Evolutionary conservation across 2,329 filamentous ascomycete genomes (phyloP).

Genomic region (Ceratocystiopsis minuta): DNA sequence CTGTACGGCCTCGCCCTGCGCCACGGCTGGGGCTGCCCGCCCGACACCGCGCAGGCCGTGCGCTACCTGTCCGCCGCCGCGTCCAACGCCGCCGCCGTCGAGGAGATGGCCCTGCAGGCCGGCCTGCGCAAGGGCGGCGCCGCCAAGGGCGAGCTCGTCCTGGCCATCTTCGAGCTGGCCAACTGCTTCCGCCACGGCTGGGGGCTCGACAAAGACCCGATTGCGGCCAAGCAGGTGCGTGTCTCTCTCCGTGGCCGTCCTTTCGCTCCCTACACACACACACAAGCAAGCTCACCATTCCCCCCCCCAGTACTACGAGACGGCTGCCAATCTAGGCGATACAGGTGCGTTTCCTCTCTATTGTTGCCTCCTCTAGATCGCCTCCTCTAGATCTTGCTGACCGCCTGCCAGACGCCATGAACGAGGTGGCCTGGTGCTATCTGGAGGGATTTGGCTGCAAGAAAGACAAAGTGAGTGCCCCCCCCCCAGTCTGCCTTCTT

Average conservation of each 20-base stretch:
- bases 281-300: too few relatives aligned
- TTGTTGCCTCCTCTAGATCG: neutral
- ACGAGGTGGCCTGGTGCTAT: conserved; percentile 92
- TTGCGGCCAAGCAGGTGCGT: conserved; percentile 70
- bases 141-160: conserved; percentile 86
- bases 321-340: conserved; percentile 88
- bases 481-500: too few relatives aligned
- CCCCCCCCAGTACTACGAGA: conserved; percentile 99
- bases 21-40: conserved; percentile 83
- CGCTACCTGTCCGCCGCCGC: conserved; percentile 77
- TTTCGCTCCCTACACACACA: too few relatives aligned
- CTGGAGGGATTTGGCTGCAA: conserved; percentile 90
- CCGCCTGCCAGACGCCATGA: conserved; percentile 65
- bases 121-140: conserved; percentile 86
- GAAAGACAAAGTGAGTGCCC: conserved; percentile 94
- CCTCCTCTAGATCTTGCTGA: neutral
- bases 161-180: conserved; percentile 89
- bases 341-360: conserved; percentile 34
- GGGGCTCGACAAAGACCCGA: conserved; percentile 72
- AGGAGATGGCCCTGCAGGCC: conserved; percentile 66
- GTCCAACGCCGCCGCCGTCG: conserved; percentile 73
- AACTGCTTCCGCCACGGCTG: conserved; percentile 90
- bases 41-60: conserved; percentile 56
- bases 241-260: too few relatives aligned
- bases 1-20: conserved; percentile 82